Evolutionary conservation across 306 rosid genomes (phyloP).

Genomic region (Fagus sylvatica): DNA sequence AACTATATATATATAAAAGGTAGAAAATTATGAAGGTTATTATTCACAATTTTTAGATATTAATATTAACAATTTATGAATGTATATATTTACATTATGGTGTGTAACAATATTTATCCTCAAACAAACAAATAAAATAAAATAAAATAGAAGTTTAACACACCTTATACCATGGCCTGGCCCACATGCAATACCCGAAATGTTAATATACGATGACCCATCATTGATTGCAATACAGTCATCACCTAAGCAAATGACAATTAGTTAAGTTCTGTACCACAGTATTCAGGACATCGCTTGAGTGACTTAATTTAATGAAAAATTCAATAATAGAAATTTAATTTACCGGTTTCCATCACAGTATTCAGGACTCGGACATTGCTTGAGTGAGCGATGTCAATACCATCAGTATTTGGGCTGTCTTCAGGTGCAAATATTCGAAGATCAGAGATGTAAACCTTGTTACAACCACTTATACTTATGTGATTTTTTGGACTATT

Average conservation of each 20-base stretch:
- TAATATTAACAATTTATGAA: too few relatives aligned
- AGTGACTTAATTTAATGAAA: not conserved
- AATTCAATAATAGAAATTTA: too few relatives aligned
- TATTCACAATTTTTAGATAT: too few relatives aligned
- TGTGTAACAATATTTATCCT: too few relatives aligned
- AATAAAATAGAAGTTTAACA: not conserved
- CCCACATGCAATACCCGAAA: conserved; percentile 42
- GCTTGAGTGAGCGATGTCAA: conserved; percentile 32
- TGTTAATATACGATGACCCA: conserved; percentile 40
- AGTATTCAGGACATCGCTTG: too few relatives aligned
- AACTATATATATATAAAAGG: too few relatives aligned
- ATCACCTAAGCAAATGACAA: conserved; percentile 37
- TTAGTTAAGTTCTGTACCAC: too few relatives aligned
- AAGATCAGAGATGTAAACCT: conserved; percentile 3
- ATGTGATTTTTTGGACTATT: conserved; percentile 44
- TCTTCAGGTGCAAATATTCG: conserved; percentile 36
- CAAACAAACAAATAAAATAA: too few relatives aligned
- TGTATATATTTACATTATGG: too few relatives aligned
- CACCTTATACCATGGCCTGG: conserved; percentile 68
- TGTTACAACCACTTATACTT: conserved; percentile 23
- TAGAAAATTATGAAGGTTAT: too few relatives aligned
- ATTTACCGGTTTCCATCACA: conserved; percentile 36
- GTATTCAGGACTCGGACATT: conserved; percentile 25
- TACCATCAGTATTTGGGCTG: conserved; percentile 65
- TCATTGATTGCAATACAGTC: conserved; percentile 51